A percentile compares a stretch with the other conserved stretches of the same genome.
Evolutionary conservation across 1,139 yeast genomes (phyloP).

Genomic region (Taphrina betulina): DNA sequence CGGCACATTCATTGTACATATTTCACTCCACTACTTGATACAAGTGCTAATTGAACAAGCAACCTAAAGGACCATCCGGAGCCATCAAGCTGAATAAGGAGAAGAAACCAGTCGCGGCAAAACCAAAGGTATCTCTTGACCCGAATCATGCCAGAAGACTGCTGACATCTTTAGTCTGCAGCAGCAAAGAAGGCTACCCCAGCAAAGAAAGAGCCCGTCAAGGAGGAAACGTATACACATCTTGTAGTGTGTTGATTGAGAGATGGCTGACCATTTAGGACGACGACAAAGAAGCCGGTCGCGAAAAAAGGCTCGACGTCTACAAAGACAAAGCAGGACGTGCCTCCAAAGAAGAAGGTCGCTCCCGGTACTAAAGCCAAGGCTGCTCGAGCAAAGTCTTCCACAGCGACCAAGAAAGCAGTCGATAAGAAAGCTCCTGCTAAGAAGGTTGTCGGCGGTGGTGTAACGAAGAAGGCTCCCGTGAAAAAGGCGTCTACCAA

Average conservation of each 20-base stretch:
- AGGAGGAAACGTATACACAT: too few relatives aligned
- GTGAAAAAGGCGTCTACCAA: slow-evolving; percentile 19
- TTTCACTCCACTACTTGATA: slow-evolving; percentile 21
- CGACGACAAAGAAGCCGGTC: slow-evolving; percentile 40
- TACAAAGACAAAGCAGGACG: slow-evolving; percentile 30
- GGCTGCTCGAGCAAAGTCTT: slow-evolving; percentile 9
- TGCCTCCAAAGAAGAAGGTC: slow-evolving; percentile 31
- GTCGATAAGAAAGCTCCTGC: slow-evolving; percentile 25
- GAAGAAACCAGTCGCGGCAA: slow-evolving; percentile 42
- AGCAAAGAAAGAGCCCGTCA: slow-evolving; percentile 40
- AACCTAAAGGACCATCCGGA: slow-evolving; percentile 52
- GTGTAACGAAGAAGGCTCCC: slow-evolving; percentile 24
- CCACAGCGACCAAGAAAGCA: background rate
- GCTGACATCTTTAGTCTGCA: slow-evolving; percentile 39
- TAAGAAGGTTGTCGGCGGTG: slow-evolving; percentile 29
- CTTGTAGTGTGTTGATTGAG: too few relatives aligned
- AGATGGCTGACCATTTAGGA: too few relatives aligned
- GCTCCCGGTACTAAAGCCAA: slow-evolving; percentile 28
- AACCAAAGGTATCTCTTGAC: slow-evolving; percentile 20
- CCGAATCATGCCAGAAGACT: slow-evolving; percentile 37
- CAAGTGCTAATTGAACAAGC: slow-evolving; percentile 1
- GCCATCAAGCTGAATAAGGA: slow-evolving; percentile 63
- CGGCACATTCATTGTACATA: slow-evolving; percentile 76
- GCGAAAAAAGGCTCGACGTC: slow-evolving; percentile 40
- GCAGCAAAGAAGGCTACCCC: slow-evolving; percentile 41